phyloP scores from a whole-genome alignment of 2,329 filamentous ascomycete genomes.

The Ilyonectria sp. region DNA sequence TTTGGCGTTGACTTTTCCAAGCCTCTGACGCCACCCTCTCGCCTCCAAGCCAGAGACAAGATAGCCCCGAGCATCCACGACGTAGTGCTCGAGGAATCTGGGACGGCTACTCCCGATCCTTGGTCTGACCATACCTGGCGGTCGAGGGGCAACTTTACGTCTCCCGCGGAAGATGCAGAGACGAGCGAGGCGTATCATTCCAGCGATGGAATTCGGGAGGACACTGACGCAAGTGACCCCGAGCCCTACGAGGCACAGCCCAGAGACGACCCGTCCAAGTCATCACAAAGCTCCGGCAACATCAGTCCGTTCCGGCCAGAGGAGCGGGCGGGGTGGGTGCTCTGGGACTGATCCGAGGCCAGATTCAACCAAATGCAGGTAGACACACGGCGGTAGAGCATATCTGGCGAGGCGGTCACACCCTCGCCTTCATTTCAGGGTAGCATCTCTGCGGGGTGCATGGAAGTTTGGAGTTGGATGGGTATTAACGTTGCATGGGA shows the following conservation, averaged over 20 bases:
- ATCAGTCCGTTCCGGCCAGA: constrained; percentile 21
- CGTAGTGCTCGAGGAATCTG: constrained; percentile 20
- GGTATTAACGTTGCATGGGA: constrained; percentile 23
- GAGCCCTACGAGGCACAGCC: constrained; percentile 47
- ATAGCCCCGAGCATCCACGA: constrained; percentile 8
- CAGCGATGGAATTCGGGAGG: constrained; percentile 53
- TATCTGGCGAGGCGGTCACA: neutral
- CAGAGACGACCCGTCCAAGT: constrained; percentile 22
- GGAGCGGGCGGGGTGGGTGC: constrained; percentile 42
- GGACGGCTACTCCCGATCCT: constrained; percentile 31
- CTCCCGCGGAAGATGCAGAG: constrained; percentile 50
- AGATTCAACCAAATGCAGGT: neutral
- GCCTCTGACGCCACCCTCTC: constrained; percentile 47
- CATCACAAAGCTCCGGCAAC: constrained; percentile 20
- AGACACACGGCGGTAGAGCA: neutral
- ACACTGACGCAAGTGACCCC: constrained; percentile 53
- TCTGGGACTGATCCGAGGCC: constrained; percentile 38
- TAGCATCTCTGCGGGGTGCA: constrained; percentile 17
- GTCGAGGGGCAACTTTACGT: constrained; percentile 33
- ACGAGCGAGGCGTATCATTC: constrained; percentile 53
- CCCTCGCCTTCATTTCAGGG: constrained; percentile 12
- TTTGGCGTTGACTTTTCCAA: constrained; percentile 57
- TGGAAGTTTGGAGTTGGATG: constrained; percentile 23
- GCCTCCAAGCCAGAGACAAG: neutral
- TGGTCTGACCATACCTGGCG: constrained; percentile 25